Conservation (phyloP, 2,329 filamentous ascomycete genomes). For the Penicillium sp. region DNA sequence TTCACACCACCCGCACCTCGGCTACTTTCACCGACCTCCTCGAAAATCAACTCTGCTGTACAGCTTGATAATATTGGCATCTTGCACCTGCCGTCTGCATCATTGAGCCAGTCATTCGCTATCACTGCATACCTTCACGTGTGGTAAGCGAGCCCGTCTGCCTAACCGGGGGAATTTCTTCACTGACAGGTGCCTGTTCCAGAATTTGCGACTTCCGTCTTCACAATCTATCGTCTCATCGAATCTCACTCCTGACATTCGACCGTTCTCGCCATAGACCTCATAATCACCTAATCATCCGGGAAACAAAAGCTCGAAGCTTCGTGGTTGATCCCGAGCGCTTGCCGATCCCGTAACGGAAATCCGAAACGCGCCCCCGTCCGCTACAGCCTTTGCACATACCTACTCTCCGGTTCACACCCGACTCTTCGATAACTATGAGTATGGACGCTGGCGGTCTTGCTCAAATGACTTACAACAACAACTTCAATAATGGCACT, state of each 20-base stretch:
- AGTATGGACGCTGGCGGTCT: slow-evolving; percentile 94
- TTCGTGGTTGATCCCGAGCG: slow-evolving; percentile 31
- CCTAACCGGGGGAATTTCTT: background rate
- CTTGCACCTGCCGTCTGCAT: slow-evolving; percentile 5
- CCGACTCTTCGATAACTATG: slow-evolving; percentile 28
- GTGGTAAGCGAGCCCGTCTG: slow-evolving; percentile 19
- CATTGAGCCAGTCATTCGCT: slow-evolving; percentile 25
- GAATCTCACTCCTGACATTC: slow-evolving; percentile 8
- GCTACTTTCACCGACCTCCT: background rate
- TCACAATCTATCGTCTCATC: slow-evolving; percentile 5
- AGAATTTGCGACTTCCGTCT: slow-evolving; percentile 12
- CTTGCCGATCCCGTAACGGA: slow-evolving; percentile 15
- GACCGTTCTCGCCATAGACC: slow-evolving; percentile 18
- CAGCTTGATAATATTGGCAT: slow-evolving; percentile 20
- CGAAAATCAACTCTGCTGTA: slow-evolving; percentile 13
- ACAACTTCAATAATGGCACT: slow-evolving; percentile 62
- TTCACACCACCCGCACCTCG: background rate
- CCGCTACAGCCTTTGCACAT: slow-evolving; percentile 28
- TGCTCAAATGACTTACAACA: slow-evolving; percentile 96
- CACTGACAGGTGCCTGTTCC: background rate
- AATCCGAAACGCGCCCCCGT: slow-evolving; percentile 9
- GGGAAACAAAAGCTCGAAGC: slow-evolving; percentile 18
- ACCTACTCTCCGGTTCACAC: slow-evolving; percentile 19
- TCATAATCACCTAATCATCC: slow-evolving; percentile 35
- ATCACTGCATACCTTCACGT: slow-evolving; percentile 17